phyloP scores from a whole-genome alignment of 2,329 filamentous ascomycete species.

The Monilinia aucupariae region DNA sequence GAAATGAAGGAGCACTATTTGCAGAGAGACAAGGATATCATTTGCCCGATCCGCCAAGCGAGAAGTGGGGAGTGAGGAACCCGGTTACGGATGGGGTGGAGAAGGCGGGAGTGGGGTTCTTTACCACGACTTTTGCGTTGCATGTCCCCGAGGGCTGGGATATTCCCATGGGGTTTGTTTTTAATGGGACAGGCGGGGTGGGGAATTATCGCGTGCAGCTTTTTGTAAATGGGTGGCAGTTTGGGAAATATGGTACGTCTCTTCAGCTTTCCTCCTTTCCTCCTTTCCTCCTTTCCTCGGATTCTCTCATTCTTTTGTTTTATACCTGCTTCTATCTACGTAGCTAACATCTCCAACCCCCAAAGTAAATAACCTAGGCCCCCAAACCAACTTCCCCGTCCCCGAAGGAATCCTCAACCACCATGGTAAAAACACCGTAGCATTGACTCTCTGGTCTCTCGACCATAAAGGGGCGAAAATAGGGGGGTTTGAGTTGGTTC shows the following conservation, averaged over 20 bases:
- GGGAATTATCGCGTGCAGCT: conserved; percentile 55
- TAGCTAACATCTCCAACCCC: neutral
- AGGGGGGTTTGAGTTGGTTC: neutral
- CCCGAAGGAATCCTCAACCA: conserved; percentile 70
- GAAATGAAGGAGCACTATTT: conserved; percentile 62
- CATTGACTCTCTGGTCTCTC: conserved; percentile 61
- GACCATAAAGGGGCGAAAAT: conserved; percentile 27
- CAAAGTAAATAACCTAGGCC: conserved; percentile 58
- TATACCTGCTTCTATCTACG: neutral
- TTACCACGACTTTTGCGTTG: conserved; percentile 50
- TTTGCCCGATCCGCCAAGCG: conserved; percentile 46
- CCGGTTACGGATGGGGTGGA: conserved; percentile 40
- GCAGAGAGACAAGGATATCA: conserved; percentile 60
- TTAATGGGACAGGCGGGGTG: conserved; percentile 42
- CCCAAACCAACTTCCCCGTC: conserved; percentile 66
- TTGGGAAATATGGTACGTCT: conserved; percentile 49
- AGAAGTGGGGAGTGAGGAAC: conserved; percentile 40
- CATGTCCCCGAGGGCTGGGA: conserved; percentile 53
- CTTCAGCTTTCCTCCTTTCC: neutral
- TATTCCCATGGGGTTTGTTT: conserved; percentile 55
- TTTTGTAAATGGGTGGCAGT: conserved; percentile 74
- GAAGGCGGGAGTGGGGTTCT: conserved; percentile 53
- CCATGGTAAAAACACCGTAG: conserved; percentile 63
- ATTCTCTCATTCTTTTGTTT: neutral
- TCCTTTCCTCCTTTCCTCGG: neutral